phyloP scores from a whole-genome alignment of 257 asterid species.

The Solanum paucissectum region DNA sequence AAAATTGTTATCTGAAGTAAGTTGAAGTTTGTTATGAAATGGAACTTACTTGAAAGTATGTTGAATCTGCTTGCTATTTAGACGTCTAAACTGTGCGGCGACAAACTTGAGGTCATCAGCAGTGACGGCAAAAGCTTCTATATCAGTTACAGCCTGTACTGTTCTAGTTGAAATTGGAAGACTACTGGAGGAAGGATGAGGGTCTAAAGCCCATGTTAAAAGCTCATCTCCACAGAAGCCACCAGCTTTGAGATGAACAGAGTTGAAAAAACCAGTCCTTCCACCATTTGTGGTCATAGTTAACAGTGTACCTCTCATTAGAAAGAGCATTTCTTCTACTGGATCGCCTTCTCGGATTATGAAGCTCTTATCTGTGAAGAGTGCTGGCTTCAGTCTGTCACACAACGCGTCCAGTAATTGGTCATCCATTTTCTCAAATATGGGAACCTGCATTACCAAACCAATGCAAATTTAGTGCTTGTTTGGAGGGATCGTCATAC shows the following conservation, averaged over 20 bases:
- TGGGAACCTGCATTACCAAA: not conserved
- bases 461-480: not conserved
- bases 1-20: not conserved
- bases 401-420: constrained; percentile 2
- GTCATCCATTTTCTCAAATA: constrained; percentile 7
- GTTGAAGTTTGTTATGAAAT: not conserved
- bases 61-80: not conserved
- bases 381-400: constrained; percentile 7
- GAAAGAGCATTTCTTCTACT: constrained; percentile 6
- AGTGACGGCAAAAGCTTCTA: not conserved
- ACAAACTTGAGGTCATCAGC: constrained; percentile 8
- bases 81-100: constrained; percentile 2
- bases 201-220: constrained; percentile 2
- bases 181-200: not conserved
- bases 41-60: not conserved
- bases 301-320: constrained; percentile 3
- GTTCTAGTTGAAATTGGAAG: constrained; percentile 2
- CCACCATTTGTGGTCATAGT: constrained; percentile 8
- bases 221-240: constrained; percentile 10
- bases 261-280: constrained; percentile 1
- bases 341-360: constrained; percentile 6
- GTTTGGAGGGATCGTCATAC: not conserved
- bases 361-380: constrained; percentile 6
- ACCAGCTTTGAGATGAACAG: not conserved
- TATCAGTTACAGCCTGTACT: not conserved